Evolutionary conservation across 192 early-diverging fungal genomes (phyloP).

Genomic region (Podila horticola): DNA sequence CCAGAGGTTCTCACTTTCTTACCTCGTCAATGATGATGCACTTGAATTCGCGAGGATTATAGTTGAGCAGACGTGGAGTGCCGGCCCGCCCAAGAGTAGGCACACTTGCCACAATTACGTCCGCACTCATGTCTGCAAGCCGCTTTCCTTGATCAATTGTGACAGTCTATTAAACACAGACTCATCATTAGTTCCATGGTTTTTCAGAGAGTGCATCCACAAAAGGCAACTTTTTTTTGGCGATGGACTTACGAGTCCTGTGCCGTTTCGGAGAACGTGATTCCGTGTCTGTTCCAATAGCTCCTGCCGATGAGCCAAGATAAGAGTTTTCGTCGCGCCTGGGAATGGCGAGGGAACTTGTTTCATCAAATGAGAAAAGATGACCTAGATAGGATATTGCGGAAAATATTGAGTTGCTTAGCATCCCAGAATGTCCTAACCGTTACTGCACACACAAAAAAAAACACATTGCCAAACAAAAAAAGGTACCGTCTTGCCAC

Average conservation of each 20-base stretch:
- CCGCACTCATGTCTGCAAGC: slow-evolving; percentile 65
- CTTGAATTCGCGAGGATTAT: slow-evolving; percentile 85
- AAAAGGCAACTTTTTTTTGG: too few relatives aligned
- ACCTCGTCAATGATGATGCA: slow-evolving; percentile 89
- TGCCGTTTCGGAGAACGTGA: slow-evolving; percentile 71
- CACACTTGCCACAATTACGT: slow-evolving; percentile 85
- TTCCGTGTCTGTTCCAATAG: slow-evolving; percentile 81
- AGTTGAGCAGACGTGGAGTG: slow-evolving; percentile 62
- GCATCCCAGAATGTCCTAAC: neutral
- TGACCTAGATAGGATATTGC: slow-evolving; percentile 54
- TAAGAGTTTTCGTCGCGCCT: slow-evolving; percentile 77
- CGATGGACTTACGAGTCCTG: slow-evolving; percentile 58
- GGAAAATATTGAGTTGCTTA: neutral
- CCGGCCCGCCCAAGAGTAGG: slow-evolving; percentile 70
- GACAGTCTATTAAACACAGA: slow-evolving; percentile 51
- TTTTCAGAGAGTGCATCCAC: too few relatives aligned
- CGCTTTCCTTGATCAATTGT: slow-evolving; percentile 74
- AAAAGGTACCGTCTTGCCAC: slow-evolving; percentile 83
- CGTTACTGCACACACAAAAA: neutral
- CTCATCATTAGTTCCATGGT: neutral
- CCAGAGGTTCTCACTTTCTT: neutral
- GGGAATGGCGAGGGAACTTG: slow-evolving; percentile 68
- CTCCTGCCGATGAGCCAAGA: slow-evolving; percentile 92
- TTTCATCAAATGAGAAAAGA: slow-evolving; percentile 86
- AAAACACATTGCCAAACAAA: neutral